Evolutionary conservation across 345 rosid species (phyloP).

Genomic region (Melaleuca quinquenervia): DNA sequence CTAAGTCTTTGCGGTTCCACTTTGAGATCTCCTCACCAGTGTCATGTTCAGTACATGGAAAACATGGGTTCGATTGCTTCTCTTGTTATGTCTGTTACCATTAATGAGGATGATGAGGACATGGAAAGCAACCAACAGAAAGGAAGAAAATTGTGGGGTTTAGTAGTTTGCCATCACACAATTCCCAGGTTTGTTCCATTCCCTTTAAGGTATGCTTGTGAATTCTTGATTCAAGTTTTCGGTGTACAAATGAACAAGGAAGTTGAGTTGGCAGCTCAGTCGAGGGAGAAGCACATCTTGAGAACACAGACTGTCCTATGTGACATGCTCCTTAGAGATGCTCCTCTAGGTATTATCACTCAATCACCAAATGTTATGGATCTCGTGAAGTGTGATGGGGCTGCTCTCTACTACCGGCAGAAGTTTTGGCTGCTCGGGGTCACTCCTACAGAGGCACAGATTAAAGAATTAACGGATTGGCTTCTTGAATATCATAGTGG

Average conservation of each 20-base stretch:
- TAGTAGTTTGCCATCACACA: conserved; percentile 87
- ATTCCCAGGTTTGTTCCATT: conserved; percentile 68
- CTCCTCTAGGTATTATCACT: conserved; percentile 70
- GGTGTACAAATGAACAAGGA: conserved; percentile 71
- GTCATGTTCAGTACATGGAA: conserved; percentile 77
- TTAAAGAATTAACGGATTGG: conserved; percentile 61
- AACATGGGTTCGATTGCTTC: conserved; percentile 82
- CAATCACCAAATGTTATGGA: conserved; percentile 81
- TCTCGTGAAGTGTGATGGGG: conserved; percentile 82
- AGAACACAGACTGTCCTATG: conserved; percentile 64
- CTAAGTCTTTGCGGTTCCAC: conserved; percentile 70
- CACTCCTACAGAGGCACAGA: conserved; percentile 61
- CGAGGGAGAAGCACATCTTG: conserved; percentile 66
- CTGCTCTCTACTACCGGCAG: conserved; percentile 54
- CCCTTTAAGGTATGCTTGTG: conserved; percentile 80
- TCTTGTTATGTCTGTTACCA: conserved; percentile 77
- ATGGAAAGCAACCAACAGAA: conserved; percentile 26
- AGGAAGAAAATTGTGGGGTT: conserved; percentile 65
- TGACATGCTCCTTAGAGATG: conserved; percentile 81
- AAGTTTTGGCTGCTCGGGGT: conserved; percentile 63
- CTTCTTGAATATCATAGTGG: conserved; percentile 46
- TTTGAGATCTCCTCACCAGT: conserved; percentile 78
- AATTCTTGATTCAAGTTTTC: conserved; percentile 71
- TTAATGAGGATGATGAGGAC: conserved; percentile 48
- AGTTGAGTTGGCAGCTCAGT: conserved; percentile 52